Evolutionary conservation across 2,329 filamentous ascomycete genomes (phyloP), one percentile per base, ranked within the genome.

Genomic region (Sordariomycetes sp.): DNA sequence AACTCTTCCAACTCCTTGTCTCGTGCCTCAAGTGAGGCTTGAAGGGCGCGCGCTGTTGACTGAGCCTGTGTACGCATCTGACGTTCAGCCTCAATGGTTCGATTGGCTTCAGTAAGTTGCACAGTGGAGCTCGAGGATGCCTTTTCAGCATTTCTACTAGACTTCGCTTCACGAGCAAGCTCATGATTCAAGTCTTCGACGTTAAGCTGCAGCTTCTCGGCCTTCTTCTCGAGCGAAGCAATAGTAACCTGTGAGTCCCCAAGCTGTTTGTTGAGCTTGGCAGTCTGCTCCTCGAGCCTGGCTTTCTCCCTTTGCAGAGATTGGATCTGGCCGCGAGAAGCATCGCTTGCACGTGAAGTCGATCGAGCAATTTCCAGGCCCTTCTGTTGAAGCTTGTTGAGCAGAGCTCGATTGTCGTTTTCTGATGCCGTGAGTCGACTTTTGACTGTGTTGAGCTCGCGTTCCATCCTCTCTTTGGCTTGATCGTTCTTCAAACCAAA

Each of bases 321-420:
- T 25, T 75, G 58, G 31, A 95, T 67, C 44, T 92, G 83, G 3
- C 79, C 72, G 24, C 88, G 79, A 30, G 87, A 85, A 21, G 79
- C 84, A 46, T 96, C 90, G 40, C 75, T 87, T 20, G 84, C 90
- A 39, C 82, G 81, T 5, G 88, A 94, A 39, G 77, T 86, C 1
- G 90, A 92, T 30, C 92, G 77, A 26, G 90, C 90, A 55, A 98
- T 93, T 52, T 98, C 90, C 6, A 98, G 72, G 20, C 93, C 92
- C 65, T 96, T 96, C 50, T 96, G 90, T 50, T 96, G 90, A 14
- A 98, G 71, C 59, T 96, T 96, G 63, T 95, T 96, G 44, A 96
- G 71, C n/a, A 98, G 66, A 5, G 87, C 82, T 33, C 86, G 81
- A 49, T 96, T 96, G 59, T 96, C 90, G 47, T 96, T 95, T 55